phyloP scores from a whole-genome alignment of 192 early-diverging fungal species.

The Kickxella alabastrina region DNA sequence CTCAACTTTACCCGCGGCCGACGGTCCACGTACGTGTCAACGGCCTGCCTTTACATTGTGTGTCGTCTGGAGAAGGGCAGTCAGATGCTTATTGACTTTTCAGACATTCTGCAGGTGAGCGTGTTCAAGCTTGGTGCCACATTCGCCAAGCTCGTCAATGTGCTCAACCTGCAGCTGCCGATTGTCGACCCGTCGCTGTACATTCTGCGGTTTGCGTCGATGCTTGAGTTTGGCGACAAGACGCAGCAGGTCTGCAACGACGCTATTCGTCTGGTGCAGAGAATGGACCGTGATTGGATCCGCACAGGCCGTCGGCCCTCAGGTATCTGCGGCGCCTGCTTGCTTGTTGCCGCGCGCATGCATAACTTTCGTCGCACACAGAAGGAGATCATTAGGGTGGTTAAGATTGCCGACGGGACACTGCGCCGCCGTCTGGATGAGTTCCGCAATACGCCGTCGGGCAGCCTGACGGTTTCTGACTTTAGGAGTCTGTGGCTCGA shows the following conservation, averaged over 20 bases:
- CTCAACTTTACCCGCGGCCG: slow-evolving; percentile 83
- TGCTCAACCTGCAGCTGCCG: slow-evolving; percentile 61
- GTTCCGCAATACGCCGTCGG: slow-evolving; percentile 75
- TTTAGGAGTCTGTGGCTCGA: slow-evolving; percentile 86
- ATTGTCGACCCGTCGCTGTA: slow-evolving; percentile 91
- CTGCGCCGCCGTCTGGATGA: slow-evolving; percentile 77
- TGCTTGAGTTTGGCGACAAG: slow-evolving; percentile 88
- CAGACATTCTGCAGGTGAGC: slow-evolving; percentile 78
- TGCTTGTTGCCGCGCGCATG: slow-evolving; percentile 88
- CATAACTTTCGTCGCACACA: slow-evolving; percentile 81
- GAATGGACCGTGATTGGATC: slow-evolving; percentile 97
- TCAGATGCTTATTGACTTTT: slow-evolving; percentile 95
- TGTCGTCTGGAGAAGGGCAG: slow-evolving; percentile 80
- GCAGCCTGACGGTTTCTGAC: slow-evolving; percentile 68
- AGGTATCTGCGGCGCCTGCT: slow-evolving; percentile 90
- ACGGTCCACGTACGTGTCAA: slow-evolving; percentile 67
- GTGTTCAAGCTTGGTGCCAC: slow-evolving; percentile 85
- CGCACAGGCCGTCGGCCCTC: slow-evolving; percentile 81
- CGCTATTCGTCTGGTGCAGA: slow-evolving; percentile 73
- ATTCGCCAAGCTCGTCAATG: slow-evolving; percentile 71
- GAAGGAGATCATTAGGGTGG: slow-evolving; percentile 80
- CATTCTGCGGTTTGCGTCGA: slow-evolving; percentile 83
- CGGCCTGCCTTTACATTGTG: slow-evolving; percentile 89
- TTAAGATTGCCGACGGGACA: slow-evolving; percentile 87
- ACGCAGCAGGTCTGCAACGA: slow-evolving; percentile 71